These are phyloP conservation scores for Yamadazyma jaroonii DNA, from an alignment of 1,139 yeast species.

Conservation along the genomic window DNA sequence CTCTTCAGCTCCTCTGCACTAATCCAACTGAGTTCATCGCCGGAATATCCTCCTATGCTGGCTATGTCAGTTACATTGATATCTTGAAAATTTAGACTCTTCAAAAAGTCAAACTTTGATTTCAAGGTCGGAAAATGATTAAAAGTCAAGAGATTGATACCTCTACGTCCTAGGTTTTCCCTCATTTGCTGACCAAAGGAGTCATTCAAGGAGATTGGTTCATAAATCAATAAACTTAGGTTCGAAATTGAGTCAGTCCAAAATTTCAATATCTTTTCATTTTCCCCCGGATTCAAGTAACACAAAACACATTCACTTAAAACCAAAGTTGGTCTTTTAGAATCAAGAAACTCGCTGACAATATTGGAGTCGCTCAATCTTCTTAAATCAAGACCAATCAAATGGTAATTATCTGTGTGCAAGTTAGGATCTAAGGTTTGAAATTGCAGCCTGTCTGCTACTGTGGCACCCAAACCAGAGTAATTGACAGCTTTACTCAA, in stretches of 20 bases:
- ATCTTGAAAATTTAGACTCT: constrained; percentile 19
- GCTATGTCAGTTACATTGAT: constrained; percentile 53
- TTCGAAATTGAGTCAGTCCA: constrained; percentile 25
- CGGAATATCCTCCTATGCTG: constrained; percentile 52
- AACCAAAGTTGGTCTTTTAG: constrained; percentile 59
- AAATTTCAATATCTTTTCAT: constrained; percentile 48
- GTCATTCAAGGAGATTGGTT: constrained; percentile 76
- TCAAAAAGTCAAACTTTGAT: constrained; percentile 42
- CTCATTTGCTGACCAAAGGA: constrained; percentile 83
- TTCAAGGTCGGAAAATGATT: constrained; percentile 33
- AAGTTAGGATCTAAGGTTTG: constrained; percentile 25
- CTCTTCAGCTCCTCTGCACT: constrained; percentile 44
- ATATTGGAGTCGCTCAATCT: constrained; percentile 13
- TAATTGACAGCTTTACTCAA: constrained; percentile 19
- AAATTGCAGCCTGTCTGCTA: constrained; percentile 23
- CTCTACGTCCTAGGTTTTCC: constrained; percentile 64
- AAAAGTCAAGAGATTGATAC: constrained; percentile 65
- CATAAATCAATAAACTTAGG: constrained; percentile 63
- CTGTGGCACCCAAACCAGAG: constrained; percentile 11
- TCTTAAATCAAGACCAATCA: constrained; percentile 59
- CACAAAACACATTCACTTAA: constrained; percentile 91
- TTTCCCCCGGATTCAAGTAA: constrained; percentile 60
- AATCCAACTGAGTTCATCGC: constrained; percentile 41
- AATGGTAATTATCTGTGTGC: constrained; percentile 47
- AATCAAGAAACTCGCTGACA: constrained; percentile 15